A percentile compares a stretch with the other conserved stretches of the same genome.
These are phyloP conservation scores for Saccharomyces eubayanus DNA, from an alignment of 805 yeast species.

Conservation along the genomic window DNA sequence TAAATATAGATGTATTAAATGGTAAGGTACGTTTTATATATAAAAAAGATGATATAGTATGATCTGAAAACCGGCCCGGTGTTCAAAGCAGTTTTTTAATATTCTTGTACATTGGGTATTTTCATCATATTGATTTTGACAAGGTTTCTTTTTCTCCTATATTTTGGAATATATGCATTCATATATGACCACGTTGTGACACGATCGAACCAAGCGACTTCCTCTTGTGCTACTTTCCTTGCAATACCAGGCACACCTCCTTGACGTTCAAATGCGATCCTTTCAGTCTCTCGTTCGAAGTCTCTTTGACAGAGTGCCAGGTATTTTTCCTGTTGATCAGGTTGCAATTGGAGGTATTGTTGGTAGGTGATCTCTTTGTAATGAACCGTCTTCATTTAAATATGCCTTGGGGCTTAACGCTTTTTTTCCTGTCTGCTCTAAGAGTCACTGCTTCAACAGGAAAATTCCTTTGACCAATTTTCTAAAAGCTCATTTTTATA, in stretches of 20 bases:
- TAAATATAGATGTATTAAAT: background rate
- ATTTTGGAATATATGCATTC: conserved; percentile 9
- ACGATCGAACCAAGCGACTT: conserved; percentile 10
- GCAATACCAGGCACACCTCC: conserved; percentile 12
- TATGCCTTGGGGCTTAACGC: background rate
- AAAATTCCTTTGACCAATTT: background rate
- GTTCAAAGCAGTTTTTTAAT: background rate
- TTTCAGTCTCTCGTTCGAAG: conserved; percentile 9
- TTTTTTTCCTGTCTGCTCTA: background rate
- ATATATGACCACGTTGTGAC: conserved; percentile 13
- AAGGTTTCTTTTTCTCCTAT: background rate
- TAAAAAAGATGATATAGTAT: background rate
- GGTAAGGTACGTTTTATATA: background rate
- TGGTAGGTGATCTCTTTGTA: conserved; percentile 4
- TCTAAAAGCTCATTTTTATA: background rate
- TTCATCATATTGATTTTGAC: background rate
- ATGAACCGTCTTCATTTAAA: background rate
- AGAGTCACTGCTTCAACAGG: too few species aligned
- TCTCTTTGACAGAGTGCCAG: conserved; percentile 9
- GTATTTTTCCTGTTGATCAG: conserved; percentile 7
- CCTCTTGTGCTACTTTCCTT: conserved; percentile 7
- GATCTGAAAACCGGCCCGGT: background rate
- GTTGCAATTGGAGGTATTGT: conserved; percentile 6
- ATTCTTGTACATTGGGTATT: background rate
- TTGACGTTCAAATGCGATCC: conserved; percentile 9